phyloP scores from a whole-genome alignment of 2,329 filamentous ascomycete genomes.

The Rutstroemia sp. region DNA sequence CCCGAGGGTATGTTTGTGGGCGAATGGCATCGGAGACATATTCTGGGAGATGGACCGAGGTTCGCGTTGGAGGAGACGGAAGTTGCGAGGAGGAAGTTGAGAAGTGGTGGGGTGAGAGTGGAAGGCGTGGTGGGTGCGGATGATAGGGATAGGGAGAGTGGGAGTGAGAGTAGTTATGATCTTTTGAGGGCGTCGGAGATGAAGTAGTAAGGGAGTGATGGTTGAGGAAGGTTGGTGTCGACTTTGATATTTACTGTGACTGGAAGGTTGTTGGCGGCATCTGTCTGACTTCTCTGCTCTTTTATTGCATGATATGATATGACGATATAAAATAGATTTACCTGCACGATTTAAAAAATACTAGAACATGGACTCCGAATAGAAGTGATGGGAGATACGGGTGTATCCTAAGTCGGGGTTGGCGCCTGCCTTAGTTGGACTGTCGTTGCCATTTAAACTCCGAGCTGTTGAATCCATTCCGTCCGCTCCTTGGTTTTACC shows the following conservation, averaged over 20 bases:
- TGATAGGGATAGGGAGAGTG: conserved; percentile 5
- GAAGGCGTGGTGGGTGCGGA: conserved; percentile 15
- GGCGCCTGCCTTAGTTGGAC: too few species aligned
- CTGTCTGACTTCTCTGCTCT: background rate
- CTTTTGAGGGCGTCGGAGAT: conserved; percentile 20
- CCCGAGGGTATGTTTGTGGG: conserved; percentile 83
- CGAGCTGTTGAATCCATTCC: too few species aligned
- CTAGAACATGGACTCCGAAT: background rate
- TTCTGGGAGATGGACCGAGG: conserved; percentile 37
- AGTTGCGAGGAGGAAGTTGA: conserved; percentile 16
- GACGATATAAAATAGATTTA: too few species aligned
- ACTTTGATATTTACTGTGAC: background rate
- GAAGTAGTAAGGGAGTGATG: background rate
- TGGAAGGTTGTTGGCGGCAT: background rate
- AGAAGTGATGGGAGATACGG: too few species aligned
- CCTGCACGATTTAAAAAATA: too few species aligned
- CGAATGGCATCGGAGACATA: conserved; percentile 73
- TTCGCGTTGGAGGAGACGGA: conserved; percentile 27
- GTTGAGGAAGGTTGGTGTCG: background rate
- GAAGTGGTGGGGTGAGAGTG: conserved; percentile 23
- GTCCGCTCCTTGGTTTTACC: too few species aligned
- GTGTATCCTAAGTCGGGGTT: too few species aligned
- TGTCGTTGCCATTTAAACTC: too few species aligned
- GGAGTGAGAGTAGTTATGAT: conserved; percentile 23
- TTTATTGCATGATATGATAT: background rate